A percentile compares a stretch with the other conserved stretches of the same genome.
Conservation (phyloP, 129 eudicot species). For the Flaveria trinervia region DNA sequence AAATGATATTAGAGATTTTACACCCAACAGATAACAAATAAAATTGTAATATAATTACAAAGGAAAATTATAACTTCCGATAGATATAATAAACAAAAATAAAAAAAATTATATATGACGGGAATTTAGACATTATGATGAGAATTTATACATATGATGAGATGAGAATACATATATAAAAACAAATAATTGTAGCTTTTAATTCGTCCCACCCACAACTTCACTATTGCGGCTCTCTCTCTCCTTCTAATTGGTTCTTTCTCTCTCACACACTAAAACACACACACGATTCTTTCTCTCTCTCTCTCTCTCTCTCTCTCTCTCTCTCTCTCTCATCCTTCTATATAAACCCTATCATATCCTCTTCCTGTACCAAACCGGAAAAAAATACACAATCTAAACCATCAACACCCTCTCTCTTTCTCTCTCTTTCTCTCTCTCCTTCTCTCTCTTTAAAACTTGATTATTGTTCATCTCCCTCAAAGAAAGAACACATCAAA, state of each 20-base stretch:
- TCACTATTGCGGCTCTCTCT: slow-evolving; percentile 65
- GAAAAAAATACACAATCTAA: slow-evolving; percentile 14
- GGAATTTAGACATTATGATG: too few species aligned
- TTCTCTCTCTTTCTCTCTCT: slow-evolving; percentile 10
- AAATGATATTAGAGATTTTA: too few species aligned
- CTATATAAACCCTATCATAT: slow-evolving; percentile 66
- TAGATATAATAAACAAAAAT: too few species aligned
- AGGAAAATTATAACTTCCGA: too few species aligned
- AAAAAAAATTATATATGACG: too few species aligned
- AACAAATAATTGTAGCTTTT: background rate
- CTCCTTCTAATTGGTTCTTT: slow-evolving; percentile 31
- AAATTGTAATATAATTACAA: too few species aligned
- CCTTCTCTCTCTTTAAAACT: background rate
- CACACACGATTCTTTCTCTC: slow-evolving; percentile 19
- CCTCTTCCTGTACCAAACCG: slow-evolving; percentile 40
- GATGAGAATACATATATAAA: too few species aligned
- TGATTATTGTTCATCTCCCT: too few species aligned
- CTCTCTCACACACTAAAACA: slow-evolving; percentile 27
- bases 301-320: slow-evolving; percentile 34
- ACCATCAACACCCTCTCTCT: slow-evolving; percentile 15
- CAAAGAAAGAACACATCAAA: too few species aligned
- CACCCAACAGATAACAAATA: too few species aligned
- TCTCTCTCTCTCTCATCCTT: slow-evolving; percentile 25
- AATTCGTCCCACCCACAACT: slow-evolving; percentile 31
- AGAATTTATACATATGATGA: too few species aligned